A percentile compares a stretch with the other conserved stretches of the same genome.
Evolutionary conservation across 1,139 yeast genomes (phyloP).

Genomic region (Oligophagozyma castellii): DNA sequence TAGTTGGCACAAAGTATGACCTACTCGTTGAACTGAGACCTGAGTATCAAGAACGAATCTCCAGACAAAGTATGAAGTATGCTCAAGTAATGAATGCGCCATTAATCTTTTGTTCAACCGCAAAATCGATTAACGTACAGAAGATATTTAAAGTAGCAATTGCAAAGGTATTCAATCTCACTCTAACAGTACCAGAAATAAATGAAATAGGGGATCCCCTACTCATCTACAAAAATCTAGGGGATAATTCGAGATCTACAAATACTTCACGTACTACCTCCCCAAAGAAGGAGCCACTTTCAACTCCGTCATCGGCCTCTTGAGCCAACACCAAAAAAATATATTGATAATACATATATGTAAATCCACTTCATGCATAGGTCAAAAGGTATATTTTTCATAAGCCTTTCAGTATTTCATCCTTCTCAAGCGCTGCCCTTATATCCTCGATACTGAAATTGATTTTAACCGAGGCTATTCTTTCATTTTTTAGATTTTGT

Average conservation of each 20-base stretch:
- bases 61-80: slow-evolving; percentile 73
- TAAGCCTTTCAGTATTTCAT: slow-evolving; percentile 24
- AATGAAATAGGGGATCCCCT: slow-evolving; percentile 80
- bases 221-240: slow-evolving; percentile 43
- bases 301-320: too few species aligned
- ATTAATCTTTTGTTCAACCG: slow-evolving; percentile 80
- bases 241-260: slow-evolving; percentile 4
- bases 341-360: too few species aligned
- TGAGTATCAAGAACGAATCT: slow-evolving; percentile 75
- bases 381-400: slow-evolving; percentile 1
- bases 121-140: slow-evolving; percentile 87
- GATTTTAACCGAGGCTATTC: slow-evolving; percentile 49
- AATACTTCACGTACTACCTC: neutral
- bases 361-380: too few species aligned
- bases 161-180: slow-evolving; percentile 83
- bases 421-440: slow-evolving; percentile 42
- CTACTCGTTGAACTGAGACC: slow-evolving; percentile 66
- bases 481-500: slow-evolving; percentile 55
- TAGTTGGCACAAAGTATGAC: slow-evolving; percentile 92
- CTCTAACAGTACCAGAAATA: slow-evolving; percentile 73
- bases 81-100: slow-evolving; percentile 91
- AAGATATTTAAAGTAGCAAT: slow-evolving; percentile 86
- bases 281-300: too few species aligned
- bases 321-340: too few species aligned
- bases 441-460: slow-evolving; percentile 63